These are phyloP conservation scores for Aspergillus bombycis DNA, from an alignment of 2,329 filamentous ascomycete genomes.

Conservation along the genomic window DNA sequence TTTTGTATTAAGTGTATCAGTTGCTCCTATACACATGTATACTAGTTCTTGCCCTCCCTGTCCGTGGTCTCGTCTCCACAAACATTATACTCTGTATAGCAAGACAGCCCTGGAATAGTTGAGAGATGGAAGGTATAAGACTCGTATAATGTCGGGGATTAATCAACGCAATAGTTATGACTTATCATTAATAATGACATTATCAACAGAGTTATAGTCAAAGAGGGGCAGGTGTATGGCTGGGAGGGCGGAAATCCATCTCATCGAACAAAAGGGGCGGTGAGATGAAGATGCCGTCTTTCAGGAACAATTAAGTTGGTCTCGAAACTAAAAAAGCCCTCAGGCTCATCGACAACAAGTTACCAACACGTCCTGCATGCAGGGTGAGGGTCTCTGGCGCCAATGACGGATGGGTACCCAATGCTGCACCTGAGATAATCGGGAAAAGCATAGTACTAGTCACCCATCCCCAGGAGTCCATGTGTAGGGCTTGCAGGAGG, in stretches of 20 bases:
- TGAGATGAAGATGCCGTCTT: background rate
- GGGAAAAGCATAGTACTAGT: background rate
- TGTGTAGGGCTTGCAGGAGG: conserved; percentile 4
- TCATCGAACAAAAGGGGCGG: background rate
- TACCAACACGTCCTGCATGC: conserved; percentile 9
- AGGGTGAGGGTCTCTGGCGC: conserved; percentile 4
- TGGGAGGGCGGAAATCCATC: background rate
- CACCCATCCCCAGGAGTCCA: conserved; percentile 2
- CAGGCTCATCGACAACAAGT: background rate
- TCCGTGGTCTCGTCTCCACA: background rate
- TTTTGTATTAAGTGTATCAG: background rate
- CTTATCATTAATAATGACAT: conserved; percentile 2
- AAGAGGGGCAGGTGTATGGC: background rate
- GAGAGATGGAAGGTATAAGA: background rate
- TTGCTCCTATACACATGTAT: background rate
- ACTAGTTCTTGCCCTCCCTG: background rate
- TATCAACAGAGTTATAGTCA: background rate
- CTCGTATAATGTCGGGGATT: background rate
- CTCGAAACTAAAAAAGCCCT: background rate
- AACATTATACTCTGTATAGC: background rate
- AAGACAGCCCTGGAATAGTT: background rate
- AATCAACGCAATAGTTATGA: background rate
- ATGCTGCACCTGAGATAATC: conserved; percentile 1
- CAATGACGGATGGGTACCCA: conserved; percentile 14
- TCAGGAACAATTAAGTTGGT: conserved; percentile 3